Percentiles rank a stretch among this genome's conserved stretches.
Conservation (phyloP, 2,329 filamentous ascomycete genomes). For the Aspergillus alliaceus region DNA sequence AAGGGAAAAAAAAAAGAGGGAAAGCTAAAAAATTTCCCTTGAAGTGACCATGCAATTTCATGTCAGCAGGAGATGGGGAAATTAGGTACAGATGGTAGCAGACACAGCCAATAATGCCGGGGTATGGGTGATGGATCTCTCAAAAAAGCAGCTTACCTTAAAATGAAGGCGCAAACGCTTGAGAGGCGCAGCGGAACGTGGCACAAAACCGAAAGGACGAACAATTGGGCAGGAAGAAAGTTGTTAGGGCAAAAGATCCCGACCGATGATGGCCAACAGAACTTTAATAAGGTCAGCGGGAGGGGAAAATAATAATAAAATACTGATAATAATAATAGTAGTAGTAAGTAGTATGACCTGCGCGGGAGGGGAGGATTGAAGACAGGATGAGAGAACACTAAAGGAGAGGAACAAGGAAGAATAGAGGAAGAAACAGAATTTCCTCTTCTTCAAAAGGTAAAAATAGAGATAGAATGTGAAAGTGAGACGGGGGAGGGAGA, state of each 20-base stretch:
- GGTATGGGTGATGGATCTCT: slow-evolving; percentile 10
- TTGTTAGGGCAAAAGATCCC: slow-evolving; percentile 17
- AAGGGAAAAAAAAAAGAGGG: neutral
- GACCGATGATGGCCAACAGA: slow-evolving; percentile 15
- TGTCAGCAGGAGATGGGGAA: slow-evolving; percentile 7
- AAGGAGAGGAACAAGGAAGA: slow-evolving; percentile 3
- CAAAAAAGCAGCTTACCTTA: slow-evolving; percentile 18
- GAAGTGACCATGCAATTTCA: neutral
- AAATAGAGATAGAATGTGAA: neutral
- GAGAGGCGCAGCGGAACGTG: slow-evolving; percentile 20
- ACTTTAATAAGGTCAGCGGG: slow-evolving; percentile 11
- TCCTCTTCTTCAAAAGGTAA: neutral
- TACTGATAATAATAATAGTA: no score
- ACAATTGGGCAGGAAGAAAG: slow-evolving; percentile 22
- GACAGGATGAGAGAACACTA: neutral
- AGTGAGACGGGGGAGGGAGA: neutral
- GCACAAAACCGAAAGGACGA: slow-evolving; percentile 20
- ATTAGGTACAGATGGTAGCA: slow-evolving; percentile 7
- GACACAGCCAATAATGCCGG: slow-evolving; percentile 7
- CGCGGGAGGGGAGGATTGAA: slow-evolving; percentile 6
- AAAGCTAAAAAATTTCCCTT: neutral
- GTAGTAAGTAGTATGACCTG: slow-evolving; percentile 9
- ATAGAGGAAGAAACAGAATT: neutral
- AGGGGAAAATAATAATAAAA: neutral
- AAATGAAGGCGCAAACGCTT: slow-evolving; percentile 19